phyloP scores from a whole-genome alignment of 2,329 filamentous ascomycete species.

The Xylaria sp. region DNA sequence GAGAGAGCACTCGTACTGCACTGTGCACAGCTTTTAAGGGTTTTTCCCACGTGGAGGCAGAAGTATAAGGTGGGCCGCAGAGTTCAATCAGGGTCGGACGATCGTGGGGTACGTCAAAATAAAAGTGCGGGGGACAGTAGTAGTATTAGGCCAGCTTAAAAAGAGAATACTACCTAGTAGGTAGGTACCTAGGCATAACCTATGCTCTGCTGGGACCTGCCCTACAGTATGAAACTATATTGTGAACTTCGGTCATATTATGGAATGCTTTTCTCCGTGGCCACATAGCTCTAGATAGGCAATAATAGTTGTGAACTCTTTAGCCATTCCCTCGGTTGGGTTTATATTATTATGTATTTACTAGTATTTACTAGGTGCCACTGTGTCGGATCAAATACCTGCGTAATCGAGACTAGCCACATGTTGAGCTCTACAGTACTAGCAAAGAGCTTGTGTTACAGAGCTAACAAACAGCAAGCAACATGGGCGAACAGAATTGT shows the following conservation, averaged over 20 bases:
- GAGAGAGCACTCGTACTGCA: no score
- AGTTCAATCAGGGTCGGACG: neutral
- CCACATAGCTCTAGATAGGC: neutral
- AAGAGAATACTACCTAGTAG: neutral
- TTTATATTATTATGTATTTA: no score
- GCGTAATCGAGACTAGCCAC: neutral
- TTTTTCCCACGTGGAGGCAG: constrained; percentile 16
- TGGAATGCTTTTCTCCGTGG: neutral
- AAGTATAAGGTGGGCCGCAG: constrained; percentile 6
- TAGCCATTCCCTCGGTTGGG: neutral
- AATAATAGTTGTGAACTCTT: neutral
- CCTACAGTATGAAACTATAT: neutral
- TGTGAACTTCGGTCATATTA: neutral
- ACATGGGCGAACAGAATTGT: neutral
- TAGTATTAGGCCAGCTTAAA: neutral
- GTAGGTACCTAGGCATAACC: no score
- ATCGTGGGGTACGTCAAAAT: constrained; percentile 28
- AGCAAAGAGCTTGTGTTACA: neutral
- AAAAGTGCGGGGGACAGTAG: constrained; percentile 26
- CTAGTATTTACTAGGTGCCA: neutral
- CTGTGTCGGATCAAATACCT: neutral
- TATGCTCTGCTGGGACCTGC: no score
- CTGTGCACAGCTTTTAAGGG: no score
- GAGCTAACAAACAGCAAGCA: neutral
- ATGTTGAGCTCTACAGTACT: neutral